These are phyloP conservation scores for Aurinia saxatilis DNA, from an alignment of 345 rosid species.

Conservation along the genomic window DNA sequence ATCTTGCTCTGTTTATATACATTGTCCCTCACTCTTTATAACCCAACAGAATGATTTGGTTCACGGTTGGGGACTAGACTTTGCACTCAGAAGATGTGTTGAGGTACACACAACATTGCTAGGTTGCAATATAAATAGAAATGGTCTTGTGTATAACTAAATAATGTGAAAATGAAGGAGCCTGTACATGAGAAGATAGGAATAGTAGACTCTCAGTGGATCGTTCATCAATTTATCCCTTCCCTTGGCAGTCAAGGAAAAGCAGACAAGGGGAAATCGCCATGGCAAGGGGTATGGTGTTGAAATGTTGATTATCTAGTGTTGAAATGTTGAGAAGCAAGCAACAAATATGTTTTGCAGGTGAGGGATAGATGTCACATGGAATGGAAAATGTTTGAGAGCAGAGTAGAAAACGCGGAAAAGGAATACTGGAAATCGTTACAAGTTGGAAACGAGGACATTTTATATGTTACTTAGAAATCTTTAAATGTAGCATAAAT, in stretches of 20 bases:
- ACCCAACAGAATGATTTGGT: constrained; percentile 83
- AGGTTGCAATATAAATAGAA: neutral
- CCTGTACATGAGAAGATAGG: constrained; percentile 92
- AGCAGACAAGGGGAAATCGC: constrained; percentile 48
- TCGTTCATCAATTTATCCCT: constrained; percentile 83
- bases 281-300: constrained; percentile 75
- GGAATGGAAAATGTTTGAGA: constrained; percentile 76
- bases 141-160: neutral
- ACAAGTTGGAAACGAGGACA: neutral
- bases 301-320: too few relatives aligned
- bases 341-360: constrained; percentile 30
- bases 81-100: constrained; percentile 87
- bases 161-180: constrained; percentile 32
- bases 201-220: constrained; percentile 96
- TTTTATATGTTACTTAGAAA: too few relatives aligned
- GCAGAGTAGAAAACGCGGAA: constrained; percentile 60
- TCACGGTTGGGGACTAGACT: constrained; percentile 99
- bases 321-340: neutral
- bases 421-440: constrained; percentile 35
- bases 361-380: constrained; percentile 64
- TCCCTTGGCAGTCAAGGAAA: constrained; percentile 79
- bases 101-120: constrained; percentile 38
- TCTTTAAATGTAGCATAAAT: too few relatives aligned
- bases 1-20: neutral
- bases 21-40: neutral